Base-by-base conservation (phyloP, 225 moss, liverwort and hornwort genomes). In the Rhytidiadelphus loreus region DNA sequence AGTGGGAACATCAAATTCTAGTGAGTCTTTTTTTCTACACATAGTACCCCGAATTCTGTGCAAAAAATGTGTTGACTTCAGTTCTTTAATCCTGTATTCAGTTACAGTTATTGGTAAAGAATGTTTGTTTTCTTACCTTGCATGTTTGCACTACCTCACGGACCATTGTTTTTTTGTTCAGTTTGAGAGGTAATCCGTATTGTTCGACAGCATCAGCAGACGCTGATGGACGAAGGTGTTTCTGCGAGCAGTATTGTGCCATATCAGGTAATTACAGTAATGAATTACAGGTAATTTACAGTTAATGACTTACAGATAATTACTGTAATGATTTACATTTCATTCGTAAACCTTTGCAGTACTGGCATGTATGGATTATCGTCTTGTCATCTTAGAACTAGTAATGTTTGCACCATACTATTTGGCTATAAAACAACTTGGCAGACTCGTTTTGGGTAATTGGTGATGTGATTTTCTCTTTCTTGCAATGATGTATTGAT, bases 161-260 rank as follows among this genome's bases (percentile, higher is more conserved):
- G 63, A 73, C 39, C 29, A 6, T n/a, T 33, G 32, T 16, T 70
- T 28, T 73, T n/a, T 33, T 39, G 57, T 86, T 20, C 75, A 93
- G 91, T 88, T 78, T 93, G 75, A 43, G 52, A 85, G 91, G 64
- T 55, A 93, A 90, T 83, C 90, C 90, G 30, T 91, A 88, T 59
- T 93, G 92, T 25, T 32, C 8, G 13, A 28, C 55, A 29, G 12
- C 41, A 57, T 89, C 85, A 50, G 25, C 68, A 30, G 80, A 86
- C 18, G 32, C 71, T 33, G 86, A 91, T 88, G 92, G 86, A 72
- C 55, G 52, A 70, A 85, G 81, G 66, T 91, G 91, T 83, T 92
- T 86, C 77, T 91, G 92, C 58, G 82, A 89, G 72, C 91, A 92
- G 30, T 84, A 89, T 48, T 91, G 89, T 89, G 86, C 58, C 58